These are phyloP conservation scores for Apiospora malaysiana DNA, from an alignment of 2,329 filamentous ascomycete species.

Conservation along the genomic window DNA sequence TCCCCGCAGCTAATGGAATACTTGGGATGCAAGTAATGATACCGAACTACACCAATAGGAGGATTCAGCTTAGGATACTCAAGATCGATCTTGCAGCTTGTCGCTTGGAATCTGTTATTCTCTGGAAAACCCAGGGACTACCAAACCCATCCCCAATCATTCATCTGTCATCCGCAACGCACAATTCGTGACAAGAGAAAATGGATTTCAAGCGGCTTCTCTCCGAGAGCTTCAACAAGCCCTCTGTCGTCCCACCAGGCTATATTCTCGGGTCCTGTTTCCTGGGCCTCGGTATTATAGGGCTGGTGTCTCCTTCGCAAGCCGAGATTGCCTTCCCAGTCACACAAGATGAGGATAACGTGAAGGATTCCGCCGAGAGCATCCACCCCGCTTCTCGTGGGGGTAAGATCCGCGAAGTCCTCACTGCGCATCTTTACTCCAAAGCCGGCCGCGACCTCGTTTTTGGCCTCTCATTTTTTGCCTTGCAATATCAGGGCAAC, in stretches of 20 bases:
- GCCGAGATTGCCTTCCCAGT: slow-evolving; percentile 2
- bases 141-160: neutral
- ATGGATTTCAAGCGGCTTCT: neutral
- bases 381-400: neutral
- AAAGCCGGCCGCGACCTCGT: slow-evolving; percentile 5
- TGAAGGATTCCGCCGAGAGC: neutral
- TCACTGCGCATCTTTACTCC: slow-evolving; percentile 6
- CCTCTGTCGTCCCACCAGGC: neutral
- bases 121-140: neutral
- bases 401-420: neutral
- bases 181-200: neutral
- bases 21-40: neutral
- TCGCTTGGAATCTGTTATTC: neutral
- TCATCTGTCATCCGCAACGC: neutral
- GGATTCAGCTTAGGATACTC: neutral
- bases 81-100: neutral
- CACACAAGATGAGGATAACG: neutral
- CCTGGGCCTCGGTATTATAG: neutral
- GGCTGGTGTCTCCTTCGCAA: neutral
- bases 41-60: neutral
- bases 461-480: neutral
- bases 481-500: slow-evolving; percentile 3
- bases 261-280: slow-evolving; percentile 3
- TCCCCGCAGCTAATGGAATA: neutral
- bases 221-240: slow-evolving; percentile 11